phyloP scores from a whole-genome alignment of 441 rosid genomes.

The Euphorbia schlechtendalii region DNA sequence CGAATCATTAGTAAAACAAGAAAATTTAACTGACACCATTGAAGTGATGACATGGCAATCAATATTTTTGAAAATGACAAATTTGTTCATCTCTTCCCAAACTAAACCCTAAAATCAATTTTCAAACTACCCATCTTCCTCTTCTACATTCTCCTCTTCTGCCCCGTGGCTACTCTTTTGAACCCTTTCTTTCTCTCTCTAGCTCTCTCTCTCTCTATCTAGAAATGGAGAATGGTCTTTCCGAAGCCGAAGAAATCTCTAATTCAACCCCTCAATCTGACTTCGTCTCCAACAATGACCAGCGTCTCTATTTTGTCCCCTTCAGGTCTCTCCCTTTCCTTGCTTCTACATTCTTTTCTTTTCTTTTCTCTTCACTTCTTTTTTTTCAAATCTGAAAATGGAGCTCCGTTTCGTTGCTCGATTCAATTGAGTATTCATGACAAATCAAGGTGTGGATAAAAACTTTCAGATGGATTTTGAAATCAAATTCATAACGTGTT shows the following conservation, averaged over 20 bases:
- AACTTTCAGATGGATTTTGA: neutral
- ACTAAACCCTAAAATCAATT: too few species aligned
- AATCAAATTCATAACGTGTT: neutral
- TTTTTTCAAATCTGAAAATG: constrained; percentile 5
- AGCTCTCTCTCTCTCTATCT: neutral
- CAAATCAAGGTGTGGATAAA: neutral
- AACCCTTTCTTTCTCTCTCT: too few species aligned
- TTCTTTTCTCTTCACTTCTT: neutral
- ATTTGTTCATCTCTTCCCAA: too few species aligned
- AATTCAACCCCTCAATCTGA: constrained; percentile 54
- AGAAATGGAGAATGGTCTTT: constrained; percentile 34
- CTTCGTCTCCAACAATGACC: constrained; percentile 59
- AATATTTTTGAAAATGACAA: too few species aligned
- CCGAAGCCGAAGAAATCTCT: constrained; percentile 50
- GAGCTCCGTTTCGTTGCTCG: neutral
- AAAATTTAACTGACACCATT: too few species aligned
- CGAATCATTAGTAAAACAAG: too few species aligned
- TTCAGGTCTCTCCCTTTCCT: constrained; percentile 39
- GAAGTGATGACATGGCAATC: too few species aligned
- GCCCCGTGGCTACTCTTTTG: too few species aligned
- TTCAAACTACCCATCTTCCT: too few species aligned
- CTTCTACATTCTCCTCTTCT: too few species aligned
- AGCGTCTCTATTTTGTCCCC: constrained; percentile 91
- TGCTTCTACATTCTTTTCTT: neutral
- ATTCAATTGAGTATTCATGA: neutral